Evolutionary conservation across 768 basidiomycete species (phyloP), one percentile per base, ranked within the genome.

Genomic region (Lentinula boryana): DNA sequence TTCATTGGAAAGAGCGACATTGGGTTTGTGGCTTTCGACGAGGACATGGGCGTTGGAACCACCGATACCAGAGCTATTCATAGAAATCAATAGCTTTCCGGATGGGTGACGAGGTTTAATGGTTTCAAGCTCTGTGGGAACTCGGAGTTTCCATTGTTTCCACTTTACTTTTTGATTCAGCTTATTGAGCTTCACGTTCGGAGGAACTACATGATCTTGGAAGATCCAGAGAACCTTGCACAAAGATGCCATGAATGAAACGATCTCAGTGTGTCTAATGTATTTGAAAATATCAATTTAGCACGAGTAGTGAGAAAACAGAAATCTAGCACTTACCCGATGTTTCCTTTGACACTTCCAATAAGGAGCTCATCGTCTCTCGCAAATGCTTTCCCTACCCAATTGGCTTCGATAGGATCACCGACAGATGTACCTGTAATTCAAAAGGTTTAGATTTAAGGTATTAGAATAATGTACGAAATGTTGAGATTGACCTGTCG

Each of bases 331-430:
- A 62, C 73, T 21, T 58, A 78, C 76, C 79, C 79, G 23, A 80
- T 70, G 63, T 81, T 80, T 40, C 77, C 78, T 62, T 80, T 81
- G 4, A 80, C 73, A 59, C 77, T 78, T 2, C 79, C 79, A 9
- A 79, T 68, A 7, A 76, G 33, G 2, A 74, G 73, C 7, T 71
- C 70, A 5, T 51, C 49, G 4, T 60, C 12, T 23, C 46, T 21
- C 1, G 33, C 50, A 40, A 60, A 12, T 66, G 64, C 12, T 73
- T 65, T 56, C 65, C 63, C 62, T 21, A 79, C 77, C 69, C 77
- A 78, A 59, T 81, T 82, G 9, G 76, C 77, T 64, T 83, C 82
- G 1, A 74, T 77, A 1, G 82, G 80, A 62, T 83, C 82, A 0
- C 80, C 82, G 33, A 68, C 72, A 40, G 76, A 73, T 2, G 82